Evolutionary conservation across 805 yeast species (phyloP).

Genomic region (Yarrowia keelungensis): DNA sequence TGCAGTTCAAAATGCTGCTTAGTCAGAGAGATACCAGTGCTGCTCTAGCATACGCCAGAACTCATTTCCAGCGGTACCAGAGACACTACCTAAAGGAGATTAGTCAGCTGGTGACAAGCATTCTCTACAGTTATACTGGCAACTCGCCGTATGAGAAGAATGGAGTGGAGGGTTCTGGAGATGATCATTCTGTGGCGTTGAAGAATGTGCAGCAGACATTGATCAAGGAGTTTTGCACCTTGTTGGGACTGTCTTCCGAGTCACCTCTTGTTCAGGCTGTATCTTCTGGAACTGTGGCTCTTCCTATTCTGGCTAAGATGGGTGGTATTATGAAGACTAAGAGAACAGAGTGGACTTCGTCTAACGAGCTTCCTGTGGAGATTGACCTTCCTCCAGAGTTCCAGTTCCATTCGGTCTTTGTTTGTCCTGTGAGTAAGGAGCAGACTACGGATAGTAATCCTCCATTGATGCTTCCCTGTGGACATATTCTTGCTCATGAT

Average conservation of each 20-base stretch:
- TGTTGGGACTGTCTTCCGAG: constrained; percentile 58
- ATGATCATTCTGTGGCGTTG: constrained; percentile 43
- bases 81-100: constrained; percentile 54
- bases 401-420: constrained; percentile 69
- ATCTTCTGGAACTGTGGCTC: constrained; percentile 60
- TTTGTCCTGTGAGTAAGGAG: constrained; percentile 74
- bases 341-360: constrained; percentile 61
- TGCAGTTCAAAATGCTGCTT: constrained; percentile 50
- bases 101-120: constrained; percentile 55
- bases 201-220: constrained; percentile 51
- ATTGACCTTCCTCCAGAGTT: constrained; percentile 60
- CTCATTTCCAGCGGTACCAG: constrained; percentile 53
- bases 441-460: constrained; percentile 67
- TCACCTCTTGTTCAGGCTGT: constrained; percentile 61
- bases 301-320: constrained; percentile 61
- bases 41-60: constrained; percentile 54
- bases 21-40: constrained; percentile 45
- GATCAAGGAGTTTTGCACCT: constrained; percentile 58
- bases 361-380: constrained; percentile 68
- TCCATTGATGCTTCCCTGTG: constrained; percentile 68
- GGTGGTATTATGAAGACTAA: constrained; percentile 53
- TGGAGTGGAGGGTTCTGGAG: constrained; percentile 42
- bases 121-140: constrained; percentile 45
- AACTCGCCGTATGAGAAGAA: constrained; percentile 42
- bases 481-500: constrained; percentile 66